These are phyloP conservation scores for Taiozyma onychis DNA, from an alignment of 1,139 yeast genomes.

Conservation along the genomic window DNA sequence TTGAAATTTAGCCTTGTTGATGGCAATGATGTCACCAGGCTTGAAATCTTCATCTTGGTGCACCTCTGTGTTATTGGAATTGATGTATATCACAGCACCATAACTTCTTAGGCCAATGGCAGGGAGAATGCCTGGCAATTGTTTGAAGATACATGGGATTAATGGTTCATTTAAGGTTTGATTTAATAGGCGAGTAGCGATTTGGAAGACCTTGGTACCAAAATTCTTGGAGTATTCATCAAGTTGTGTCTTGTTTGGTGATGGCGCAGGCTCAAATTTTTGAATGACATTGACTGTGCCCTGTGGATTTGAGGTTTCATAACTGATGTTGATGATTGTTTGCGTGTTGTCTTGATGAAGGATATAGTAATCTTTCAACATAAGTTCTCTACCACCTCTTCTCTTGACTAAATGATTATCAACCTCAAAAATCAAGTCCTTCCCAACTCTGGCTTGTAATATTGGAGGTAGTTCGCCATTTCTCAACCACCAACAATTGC, in stretches of 20 bases:
- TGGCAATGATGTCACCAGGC: conserved; percentile 80
- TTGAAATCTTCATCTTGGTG: conserved; percentile 57
- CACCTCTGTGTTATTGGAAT: conserved; percentile 53
- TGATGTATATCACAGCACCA: conserved; percentile 69
- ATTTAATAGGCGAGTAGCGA: conserved; percentile 40
- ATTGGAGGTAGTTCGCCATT: conserved; percentile 51
- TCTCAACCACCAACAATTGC: conserved; percentile 60
- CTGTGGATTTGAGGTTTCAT: conserved; percentile 50
- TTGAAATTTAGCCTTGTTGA: conserved; percentile 69
- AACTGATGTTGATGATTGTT: conserved; percentile 49
- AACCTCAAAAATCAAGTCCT: conserved; percentile 54
- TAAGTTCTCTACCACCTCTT: conserved; percentile 48
- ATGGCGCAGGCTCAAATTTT: conserved; percentile 41
- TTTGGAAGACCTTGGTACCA: conserved; percentile 38
- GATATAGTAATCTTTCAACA: conserved; percentile 64
- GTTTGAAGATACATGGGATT: conserved; percentile 26
- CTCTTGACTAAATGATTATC: conserved; percentile 53
- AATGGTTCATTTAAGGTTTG: conserved; percentile 24
- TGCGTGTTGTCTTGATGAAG: conserved; percentile 73
- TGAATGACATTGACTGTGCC: conserved; percentile 45
- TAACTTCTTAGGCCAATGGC: conserved; percentile 64
- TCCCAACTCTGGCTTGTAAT: conserved; percentile 38
- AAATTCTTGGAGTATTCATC: conserved; percentile 43
- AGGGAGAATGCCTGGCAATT: conserved; percentile 40
- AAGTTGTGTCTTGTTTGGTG: conserved; percentile 40